These are phyloP conservation scores for Solanum sejunctum DNA, from an alignment of 257 asterid genomes.

Conservation along the genomic window DNA sequence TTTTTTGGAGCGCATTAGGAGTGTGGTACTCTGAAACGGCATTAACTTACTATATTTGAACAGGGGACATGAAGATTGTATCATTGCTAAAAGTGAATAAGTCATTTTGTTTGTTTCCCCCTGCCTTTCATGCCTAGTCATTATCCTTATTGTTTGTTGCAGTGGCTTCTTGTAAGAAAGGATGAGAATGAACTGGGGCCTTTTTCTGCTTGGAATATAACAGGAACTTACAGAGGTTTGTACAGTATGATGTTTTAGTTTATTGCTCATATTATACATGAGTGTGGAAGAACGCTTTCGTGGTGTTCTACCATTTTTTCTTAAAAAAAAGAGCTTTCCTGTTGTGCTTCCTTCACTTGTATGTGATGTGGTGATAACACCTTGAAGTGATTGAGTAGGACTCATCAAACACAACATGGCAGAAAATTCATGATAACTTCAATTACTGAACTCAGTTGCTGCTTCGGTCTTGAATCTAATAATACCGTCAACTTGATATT, in stretches of 20 bases:
- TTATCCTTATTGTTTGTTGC: constrained; percentile 18
- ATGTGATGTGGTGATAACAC: not conserved
- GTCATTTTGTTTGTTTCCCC: not conserved
- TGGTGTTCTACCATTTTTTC: not conserved
- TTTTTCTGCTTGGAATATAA: constrained; percentile 87
- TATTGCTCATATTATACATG: not conserved
- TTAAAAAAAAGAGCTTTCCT: not conserved
- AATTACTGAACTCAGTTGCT: not conserved
- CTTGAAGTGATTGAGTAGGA: not conserved
- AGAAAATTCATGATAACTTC: not conserved
- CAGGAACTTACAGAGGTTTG: constrained; percentile 95
- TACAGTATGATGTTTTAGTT: not conserved
- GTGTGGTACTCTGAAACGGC: not conserved
- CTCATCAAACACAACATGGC: not conserved
- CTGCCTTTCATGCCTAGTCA: not conserved
- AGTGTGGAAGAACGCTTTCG: not conserved
- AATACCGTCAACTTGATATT: not conserved
- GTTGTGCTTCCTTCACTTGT: not conserved
- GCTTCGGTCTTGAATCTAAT: not conserved
- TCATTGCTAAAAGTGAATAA: not conserved
- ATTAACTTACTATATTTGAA: not conserved
- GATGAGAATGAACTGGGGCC: constrained; percentile 75
- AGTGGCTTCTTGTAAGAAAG: constrained; percentile 87
- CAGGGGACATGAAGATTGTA: not conserved
- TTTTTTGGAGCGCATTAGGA: not conserved